A percentile compares a stretch with the other conserved stretches of the same genome.
Conservation (phyloP, 306 rosid genomes). For the Astragalus glycyphyllos region DNA sequence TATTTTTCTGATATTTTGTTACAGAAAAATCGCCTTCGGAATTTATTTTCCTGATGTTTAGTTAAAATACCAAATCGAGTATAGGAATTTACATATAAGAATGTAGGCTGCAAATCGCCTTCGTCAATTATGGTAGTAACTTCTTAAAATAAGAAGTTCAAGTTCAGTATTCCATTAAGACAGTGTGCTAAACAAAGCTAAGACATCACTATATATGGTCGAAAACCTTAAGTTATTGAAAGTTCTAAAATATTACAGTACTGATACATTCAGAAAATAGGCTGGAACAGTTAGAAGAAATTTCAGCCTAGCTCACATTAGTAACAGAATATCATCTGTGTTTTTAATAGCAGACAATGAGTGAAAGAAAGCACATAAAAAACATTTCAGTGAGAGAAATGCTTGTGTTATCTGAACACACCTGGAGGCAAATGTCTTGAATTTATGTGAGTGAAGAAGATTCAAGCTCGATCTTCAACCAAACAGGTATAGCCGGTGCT, state of each 20-base stretch:
- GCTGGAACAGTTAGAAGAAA: conserved; percentile 8
- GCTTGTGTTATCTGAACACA: conserved; percentile 28
- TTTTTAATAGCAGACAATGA: not conserved
- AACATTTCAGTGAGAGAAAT: not conserved
- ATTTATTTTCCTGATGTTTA: no score
- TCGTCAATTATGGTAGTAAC: not conserved
- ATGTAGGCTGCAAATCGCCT: not conserved
- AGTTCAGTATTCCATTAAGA: not conserved
- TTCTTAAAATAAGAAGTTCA: no score
- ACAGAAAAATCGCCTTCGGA: not conserved
- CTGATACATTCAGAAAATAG: not conserved
- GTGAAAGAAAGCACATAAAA: not conserved
- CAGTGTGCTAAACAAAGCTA: not conserved
- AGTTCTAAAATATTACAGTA: not conserved
- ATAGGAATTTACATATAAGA: not conserved
- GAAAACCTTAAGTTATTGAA: not conserved
- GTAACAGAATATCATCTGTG: not conserved
- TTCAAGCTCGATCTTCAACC: conserved; percentile 17
- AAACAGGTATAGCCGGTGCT: not conserved
- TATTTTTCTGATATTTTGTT: not conserved
- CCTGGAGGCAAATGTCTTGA: not conserved
- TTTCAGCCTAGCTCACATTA: not conserved
- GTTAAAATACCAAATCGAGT: not conserved
- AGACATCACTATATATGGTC: not conserved
- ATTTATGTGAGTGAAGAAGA: conserved; percentile 20